A percentile compares a stretch with the other conserved stretches of the same genome.
Conservation (phyloP, 2,329 filamentous ascomycete genomes). For the Pseudocercospora pini-densiflorae region DNA sequence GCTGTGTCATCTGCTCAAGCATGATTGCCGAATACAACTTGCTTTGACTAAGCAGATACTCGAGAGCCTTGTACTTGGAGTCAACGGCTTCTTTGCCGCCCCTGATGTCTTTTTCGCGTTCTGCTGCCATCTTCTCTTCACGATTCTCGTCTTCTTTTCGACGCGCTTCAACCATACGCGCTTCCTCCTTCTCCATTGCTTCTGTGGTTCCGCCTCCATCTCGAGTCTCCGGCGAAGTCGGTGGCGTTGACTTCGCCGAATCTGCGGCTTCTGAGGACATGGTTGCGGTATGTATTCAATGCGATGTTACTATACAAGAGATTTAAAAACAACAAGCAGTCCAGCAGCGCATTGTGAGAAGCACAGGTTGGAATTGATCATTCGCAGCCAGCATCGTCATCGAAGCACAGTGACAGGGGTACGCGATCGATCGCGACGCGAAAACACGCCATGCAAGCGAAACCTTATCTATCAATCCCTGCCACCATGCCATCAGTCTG, state of each 20-base stretch:
- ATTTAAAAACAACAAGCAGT: not conserved
- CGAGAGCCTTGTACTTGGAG: constrained; percentile 57
- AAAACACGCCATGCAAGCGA: not conserved
- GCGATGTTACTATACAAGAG: not conserved
- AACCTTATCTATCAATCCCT: not conserved
- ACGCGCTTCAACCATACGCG: constrained; percentile 48
- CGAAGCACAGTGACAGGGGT: not conserved
- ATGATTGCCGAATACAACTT: constrained; percentile 58
- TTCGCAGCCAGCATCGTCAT: not conserved
- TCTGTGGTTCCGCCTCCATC: constrained; percentile 40
- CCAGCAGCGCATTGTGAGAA: not conserved
- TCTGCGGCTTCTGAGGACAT: constrained; percentile 30
- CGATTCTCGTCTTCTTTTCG: constrained; percentile 52
- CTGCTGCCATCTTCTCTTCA: constrained; percentile 48
- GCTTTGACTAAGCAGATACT: constrained; percentile 58
- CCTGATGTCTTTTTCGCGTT: constrained; percentile 52
- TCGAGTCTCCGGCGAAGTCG: constrained; percentile 40
- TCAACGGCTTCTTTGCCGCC: constrained; percentile 52
- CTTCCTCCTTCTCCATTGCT: constrained; percentile 52
- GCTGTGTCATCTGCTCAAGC: constrained; percentile 57
- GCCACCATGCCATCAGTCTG: too few relatives aligned
- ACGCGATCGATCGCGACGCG: constrained; percentile 2
- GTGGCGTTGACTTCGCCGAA: constrained; percentile 37
- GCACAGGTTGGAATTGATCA: not conserved
- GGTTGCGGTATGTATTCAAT: not conserved